These are phyloP conservation scores for Hordeum vulgare DNA, from an alignment of 176 grass and related monocot genomes.

Conservation along the genomic window DNA sequence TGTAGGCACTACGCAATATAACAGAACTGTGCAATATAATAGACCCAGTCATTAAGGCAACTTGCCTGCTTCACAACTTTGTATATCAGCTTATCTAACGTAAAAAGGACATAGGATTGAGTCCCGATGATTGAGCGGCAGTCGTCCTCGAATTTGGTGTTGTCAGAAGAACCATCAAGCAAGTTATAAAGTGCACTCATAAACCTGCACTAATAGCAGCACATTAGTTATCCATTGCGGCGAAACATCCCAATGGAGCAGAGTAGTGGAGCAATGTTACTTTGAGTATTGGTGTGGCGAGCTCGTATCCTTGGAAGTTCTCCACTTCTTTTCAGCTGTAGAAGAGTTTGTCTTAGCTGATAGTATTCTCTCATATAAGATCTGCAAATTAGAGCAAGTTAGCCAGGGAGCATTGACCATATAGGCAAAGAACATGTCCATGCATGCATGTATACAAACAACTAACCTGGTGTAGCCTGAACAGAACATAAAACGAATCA, in stretches of 20 bases:
- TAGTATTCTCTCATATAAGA: constrained; percentile 62
- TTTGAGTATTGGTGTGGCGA: constrained; percentile 47
- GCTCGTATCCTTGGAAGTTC: constrained; percentile 37
- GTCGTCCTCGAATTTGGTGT: constrained; percentile 70
- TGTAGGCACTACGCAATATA: not conserved
- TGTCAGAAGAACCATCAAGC: constrained; percentile 65
- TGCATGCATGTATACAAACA: not conserved
- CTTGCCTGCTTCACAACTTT: constrained; percentile 65
- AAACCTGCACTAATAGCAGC: constrained; percentile 36
- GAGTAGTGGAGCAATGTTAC: constrained; percentile 19
- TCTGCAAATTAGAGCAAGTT: constrained; percentile 41
- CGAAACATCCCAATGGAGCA: not conserved
- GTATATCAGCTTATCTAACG: constrained; percentile 70
- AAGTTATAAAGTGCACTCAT: constrained; percentile 46
- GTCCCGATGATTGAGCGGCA: constrained; percentile 47
- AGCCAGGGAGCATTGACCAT: not conserved
- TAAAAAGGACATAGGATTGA: constrained; percentile 67
- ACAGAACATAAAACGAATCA: constrained; percentile 61
- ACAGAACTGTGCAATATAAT: not conserved
- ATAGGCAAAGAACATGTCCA: not conserved
- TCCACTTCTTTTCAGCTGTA: constrained; percentile 56
- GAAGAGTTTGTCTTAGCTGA: constrained; percentile 66
- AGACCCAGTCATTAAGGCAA: not conserved
- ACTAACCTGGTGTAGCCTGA: constrained; percentile 64
- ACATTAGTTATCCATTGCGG: not conserved